Evolutionary conservation across 2,329 filamentous ascomycete species (phyloP).

Genomic region (Trichoderma cornu-damae): DNA sequence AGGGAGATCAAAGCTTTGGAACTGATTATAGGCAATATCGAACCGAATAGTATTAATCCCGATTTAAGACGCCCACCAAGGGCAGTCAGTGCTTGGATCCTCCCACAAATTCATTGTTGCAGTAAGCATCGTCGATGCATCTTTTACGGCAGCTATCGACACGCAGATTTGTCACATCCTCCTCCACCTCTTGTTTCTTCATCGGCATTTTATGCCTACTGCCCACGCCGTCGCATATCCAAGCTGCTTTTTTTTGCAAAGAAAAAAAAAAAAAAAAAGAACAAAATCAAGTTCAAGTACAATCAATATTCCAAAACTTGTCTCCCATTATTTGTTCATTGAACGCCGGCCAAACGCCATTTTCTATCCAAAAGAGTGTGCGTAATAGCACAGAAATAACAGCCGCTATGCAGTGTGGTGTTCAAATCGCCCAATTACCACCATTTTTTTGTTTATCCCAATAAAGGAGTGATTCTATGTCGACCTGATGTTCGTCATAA

Average conservation of each 20-base stretch:
- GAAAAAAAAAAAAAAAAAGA: not conserved
- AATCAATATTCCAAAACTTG: slow-evolving; percentile 8
- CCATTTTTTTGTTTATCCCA: slow-evolving; percentile 21
- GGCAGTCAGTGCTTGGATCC: slow-evolving; percentile 7
- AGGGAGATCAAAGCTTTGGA: not conserved
- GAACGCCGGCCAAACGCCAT: slow-evolving; percentile 17
- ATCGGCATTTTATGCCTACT: slow-evolving; percentile 10
- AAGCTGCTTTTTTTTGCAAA: not conserved
- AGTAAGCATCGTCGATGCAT: not conserved
- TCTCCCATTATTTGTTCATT: slow-evolving; percentile 11
- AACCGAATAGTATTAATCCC: slow-evolving; percentile 13
- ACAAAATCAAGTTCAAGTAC: not conserved
- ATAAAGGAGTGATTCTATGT: slow-evolving; percentile 44
- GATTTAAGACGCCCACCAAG: slow-evolving; percentile 5
- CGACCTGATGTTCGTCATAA: slow-evolving; percentile 28
- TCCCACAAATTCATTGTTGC: slow-evolving; percentile 2
- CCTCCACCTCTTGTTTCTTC: not conserved
- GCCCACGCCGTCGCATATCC: not conserved
- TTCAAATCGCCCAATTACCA: slow-evolving; percentile 36
- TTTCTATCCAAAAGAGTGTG: slow-evolving; percentile 17
- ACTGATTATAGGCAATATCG: not conserved
- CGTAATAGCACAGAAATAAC: slow-evolving; percentile 31
- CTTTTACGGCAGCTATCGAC: slow-evolving; percentile 4
- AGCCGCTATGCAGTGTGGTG: slow-evolving; percentile 52
- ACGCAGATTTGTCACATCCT: not conserved